Conservation (phyloP, 257 asterid genomes). For the Gentiana straminea region DNA sequence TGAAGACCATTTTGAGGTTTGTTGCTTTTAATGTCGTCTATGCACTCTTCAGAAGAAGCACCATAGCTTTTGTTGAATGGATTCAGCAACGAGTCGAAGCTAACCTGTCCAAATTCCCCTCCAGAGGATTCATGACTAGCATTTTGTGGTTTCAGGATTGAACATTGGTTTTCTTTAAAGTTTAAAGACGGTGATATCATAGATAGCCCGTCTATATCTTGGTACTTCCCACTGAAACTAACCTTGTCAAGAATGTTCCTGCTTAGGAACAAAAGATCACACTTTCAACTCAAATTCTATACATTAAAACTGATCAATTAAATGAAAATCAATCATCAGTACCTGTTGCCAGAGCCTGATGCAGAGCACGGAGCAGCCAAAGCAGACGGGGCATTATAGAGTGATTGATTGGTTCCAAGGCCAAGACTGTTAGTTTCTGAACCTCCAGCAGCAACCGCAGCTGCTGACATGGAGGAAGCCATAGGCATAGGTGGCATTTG, state of each 20-base stretch:
- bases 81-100: constrained; percentile 70
- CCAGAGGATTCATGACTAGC: constrained; percentile 20
- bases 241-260: constrained; percentile 35
- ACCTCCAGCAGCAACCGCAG: constrained; percentile 31
- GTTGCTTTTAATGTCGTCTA: constrained; percentile 8
- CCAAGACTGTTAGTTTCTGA: constrained; percentile 18
- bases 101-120: constrained; percentile 58
- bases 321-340: not conserved
- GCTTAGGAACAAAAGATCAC: constrained; percentile 3
- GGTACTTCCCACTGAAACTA: constrained; percentile 21
- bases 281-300: not conserved
- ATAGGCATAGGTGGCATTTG: constrained; percentile 17
- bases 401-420: constrained; percentile 32
- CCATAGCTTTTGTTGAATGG: constrained; percentile 41
- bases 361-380: constrained; percentile 18
- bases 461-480: constrained; percentile 22
- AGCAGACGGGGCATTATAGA: constrained; percentile 24
- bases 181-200: constrained; percentile 18
- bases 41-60: constrained; percentile 13
- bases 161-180: constrained; percentile 18
- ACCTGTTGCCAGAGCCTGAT: constrained; percentile 39
- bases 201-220: constrained; percentile 18
- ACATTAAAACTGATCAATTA: too few species aligned
- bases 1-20: constrained; percentile 33
- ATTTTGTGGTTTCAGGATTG: constrained; percentile 20